These are phyloP conservation scores for Geotrichum phurueaensis DNA, from an alignment of 1,139 yeast species.

Conservation along the genomic window DNA sequence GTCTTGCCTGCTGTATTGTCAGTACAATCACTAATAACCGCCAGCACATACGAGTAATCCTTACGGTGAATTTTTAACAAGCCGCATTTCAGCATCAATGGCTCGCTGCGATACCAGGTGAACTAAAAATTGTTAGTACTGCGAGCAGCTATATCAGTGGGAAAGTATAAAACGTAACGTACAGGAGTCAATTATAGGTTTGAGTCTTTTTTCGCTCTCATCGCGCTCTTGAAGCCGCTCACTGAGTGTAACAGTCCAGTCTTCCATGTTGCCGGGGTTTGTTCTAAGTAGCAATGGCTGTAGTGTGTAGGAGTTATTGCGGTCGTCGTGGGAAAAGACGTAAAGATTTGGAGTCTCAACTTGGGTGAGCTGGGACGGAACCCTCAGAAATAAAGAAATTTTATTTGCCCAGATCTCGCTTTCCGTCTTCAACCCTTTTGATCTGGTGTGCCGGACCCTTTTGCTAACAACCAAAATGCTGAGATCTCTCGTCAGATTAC, in stretches of 20 bases:
- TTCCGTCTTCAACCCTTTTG: not conserved
- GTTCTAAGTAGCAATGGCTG: not conserved
- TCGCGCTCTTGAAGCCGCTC: constrained; percentile 35
- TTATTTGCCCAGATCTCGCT: not conserved
- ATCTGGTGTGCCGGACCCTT: not conserved
- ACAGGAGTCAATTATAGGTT: constrained; percentile 24
- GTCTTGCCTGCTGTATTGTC: not conserved
- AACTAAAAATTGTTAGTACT: constrained; percentile 7
- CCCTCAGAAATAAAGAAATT: not conserved
- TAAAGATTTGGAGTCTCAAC: not conserved
- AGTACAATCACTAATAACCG: not conserved
- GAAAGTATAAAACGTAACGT: constrained; percentile 15
- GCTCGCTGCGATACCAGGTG: constrained; percentile 19
- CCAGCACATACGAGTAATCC: not conserved
- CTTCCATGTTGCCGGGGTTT: constrained; percentile 4
- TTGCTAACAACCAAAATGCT: not conserved
- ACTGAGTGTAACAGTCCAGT: constrained; percentile 9
- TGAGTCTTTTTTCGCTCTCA: constrained; percentile 24
- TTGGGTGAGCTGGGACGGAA: not conserved
- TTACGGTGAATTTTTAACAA: constrained; percentile 9
- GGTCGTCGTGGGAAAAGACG: not conserved
- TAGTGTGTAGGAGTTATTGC: not conserved
- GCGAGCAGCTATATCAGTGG: not conserved
- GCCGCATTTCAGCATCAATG: constrained; percentile 15
- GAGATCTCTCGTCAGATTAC: not conserved